Base-by-base conservation (phyloP, 768 basidiomycete species). In the Kondoa subrosea region DNA sequence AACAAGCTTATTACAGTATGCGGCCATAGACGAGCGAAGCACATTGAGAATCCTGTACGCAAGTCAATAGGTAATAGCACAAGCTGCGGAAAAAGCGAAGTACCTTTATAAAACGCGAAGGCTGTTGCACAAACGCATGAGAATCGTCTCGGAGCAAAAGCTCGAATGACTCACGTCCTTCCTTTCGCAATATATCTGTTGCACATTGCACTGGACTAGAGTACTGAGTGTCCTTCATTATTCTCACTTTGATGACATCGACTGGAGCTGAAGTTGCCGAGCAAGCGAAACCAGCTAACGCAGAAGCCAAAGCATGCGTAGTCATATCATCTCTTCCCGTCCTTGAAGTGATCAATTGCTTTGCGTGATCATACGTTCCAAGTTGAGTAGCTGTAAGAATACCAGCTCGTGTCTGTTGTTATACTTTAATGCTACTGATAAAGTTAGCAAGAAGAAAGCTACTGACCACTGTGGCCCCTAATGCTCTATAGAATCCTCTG, bases 211-310 rank as follows among this genome's bases (percentile, higher is more conserved):
- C 0, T 0, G 70, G 67, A 32, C 65, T 69, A 27, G 65, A 59
- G 50, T 73, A 74, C 57, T 65, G 65, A 0, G 65, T 66, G 64
- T 75, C 74, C 21, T 71, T 70, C 74, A 75, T 75, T 34, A 75
- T 68, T 2, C 74, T 70, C 1, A 74, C 73, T 68, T 74, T 70
- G 4, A 70, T 70, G 3, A 30, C 40, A 40, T 70, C 69, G 31
- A 70, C 69, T 60, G 69, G 57, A 67, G 50, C 68, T n/a, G 71
- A 72, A 1, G 71, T 66, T n/a, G 67, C 67, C 1, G 69, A 70
- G 56, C 74, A 74, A 34, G 68, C 71, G 68, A 74, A 70, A 0
- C 74, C 74, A 4, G 74, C 74, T 17, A 73, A 66, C 0, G 70
- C 74, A 34, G 66, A 68, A 26, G 72, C 71, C 27, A 68, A 63